A percentile compares a stretch with the other conserved stretches of the same genome.
Evolutionary conservation across 129 eudicot genomes (phyloP).

Genomic region (Saussurea involucrata): DNA sequence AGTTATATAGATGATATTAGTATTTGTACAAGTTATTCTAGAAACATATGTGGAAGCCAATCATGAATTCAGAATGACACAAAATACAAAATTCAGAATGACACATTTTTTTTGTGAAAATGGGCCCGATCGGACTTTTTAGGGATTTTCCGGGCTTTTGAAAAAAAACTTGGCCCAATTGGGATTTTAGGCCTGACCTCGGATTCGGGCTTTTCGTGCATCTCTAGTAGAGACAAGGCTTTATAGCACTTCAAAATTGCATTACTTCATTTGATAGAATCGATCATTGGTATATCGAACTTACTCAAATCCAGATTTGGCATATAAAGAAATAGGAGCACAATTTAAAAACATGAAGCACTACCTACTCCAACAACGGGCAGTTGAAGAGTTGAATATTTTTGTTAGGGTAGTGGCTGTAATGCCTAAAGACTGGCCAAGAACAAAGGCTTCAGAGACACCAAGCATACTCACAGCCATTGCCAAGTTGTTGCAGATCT

Average conservation of each 20-base stretch:
- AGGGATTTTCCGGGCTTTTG: neutral
- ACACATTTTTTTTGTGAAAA: neutral
- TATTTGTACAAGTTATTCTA: neutral
- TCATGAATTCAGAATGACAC: neutral
- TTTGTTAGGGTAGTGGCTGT: conserved; percentile 62
- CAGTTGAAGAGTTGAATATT: conserved; percentile 84
- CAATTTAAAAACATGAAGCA: neutral
- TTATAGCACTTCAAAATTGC: neutral
- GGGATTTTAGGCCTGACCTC: neutral
- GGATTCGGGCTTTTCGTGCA: neutral
- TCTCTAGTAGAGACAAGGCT: neutral
- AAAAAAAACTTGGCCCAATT: neutral
- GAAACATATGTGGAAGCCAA: neutral
- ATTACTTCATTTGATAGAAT: neutral
- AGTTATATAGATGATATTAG: conserved; percentile 4
- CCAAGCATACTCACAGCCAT: conserved; percentile 96
- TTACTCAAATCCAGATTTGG: neutral
- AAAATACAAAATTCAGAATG: neutral
- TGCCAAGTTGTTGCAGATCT: conserved; percentile 91
- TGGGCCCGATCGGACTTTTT: neutral
- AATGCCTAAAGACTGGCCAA: conserved; percentile 86
- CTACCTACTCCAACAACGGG: conserved; percentile 97
- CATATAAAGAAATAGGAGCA: neutral
- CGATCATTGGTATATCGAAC: neutral
- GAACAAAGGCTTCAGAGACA: conserved; percentile 83